Evolutionary conservation across 208 protist species (phyloP).

Genomic region (Leishmania guyanensis): DNA sequence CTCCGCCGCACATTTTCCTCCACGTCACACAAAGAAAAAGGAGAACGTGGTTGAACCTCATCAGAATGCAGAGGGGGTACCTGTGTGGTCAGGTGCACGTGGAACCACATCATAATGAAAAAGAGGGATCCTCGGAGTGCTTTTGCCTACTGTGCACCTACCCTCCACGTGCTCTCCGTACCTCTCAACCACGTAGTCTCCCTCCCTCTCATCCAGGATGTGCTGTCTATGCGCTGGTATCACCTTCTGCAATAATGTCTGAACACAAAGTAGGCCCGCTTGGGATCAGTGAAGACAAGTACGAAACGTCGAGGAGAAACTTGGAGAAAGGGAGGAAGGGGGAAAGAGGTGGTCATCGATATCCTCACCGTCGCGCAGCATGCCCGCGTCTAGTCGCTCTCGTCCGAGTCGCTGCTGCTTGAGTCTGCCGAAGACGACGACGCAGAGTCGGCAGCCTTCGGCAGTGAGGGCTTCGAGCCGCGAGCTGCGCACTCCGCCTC

Average conservation of each 20-base stretch:
- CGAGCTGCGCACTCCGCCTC: slow-evolving; percentile 53
- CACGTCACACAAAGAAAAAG: background rate
- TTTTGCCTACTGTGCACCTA: background rate
- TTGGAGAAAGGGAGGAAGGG: slow-evolving; percentile 13
- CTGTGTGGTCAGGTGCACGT: background rate
- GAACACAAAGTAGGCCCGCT: background rate
- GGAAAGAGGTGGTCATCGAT: background rate
- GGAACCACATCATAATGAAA: background rate
- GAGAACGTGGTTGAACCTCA: background rate
- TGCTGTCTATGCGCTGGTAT: slow-evolving; percentile 3
- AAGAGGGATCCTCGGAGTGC: background rate
- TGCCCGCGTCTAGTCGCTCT: slow-evolving; percentile 17
- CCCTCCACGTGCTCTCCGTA: background rate
- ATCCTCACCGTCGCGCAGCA: background rate
- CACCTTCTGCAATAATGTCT: slow-evolving; percentile 5
- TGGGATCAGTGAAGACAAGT: background rate
- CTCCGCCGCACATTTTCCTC: background rate
- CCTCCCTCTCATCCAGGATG: background rate
- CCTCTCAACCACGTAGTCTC: background rate
- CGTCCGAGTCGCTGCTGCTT: slow-evolving; percentile 30
- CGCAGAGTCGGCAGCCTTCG: slow-evolving; percentile 12
- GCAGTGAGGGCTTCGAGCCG: slow-evolving; percentile 25
- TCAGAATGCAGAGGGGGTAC: background rate
- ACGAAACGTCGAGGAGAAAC: background rate
- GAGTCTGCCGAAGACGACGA: slow-evolving; percentile 30